Evolutionary conservation across 768 basidiomycete genomes (phyloP).

Genomic region (Serpula lacrymans): DNA sequence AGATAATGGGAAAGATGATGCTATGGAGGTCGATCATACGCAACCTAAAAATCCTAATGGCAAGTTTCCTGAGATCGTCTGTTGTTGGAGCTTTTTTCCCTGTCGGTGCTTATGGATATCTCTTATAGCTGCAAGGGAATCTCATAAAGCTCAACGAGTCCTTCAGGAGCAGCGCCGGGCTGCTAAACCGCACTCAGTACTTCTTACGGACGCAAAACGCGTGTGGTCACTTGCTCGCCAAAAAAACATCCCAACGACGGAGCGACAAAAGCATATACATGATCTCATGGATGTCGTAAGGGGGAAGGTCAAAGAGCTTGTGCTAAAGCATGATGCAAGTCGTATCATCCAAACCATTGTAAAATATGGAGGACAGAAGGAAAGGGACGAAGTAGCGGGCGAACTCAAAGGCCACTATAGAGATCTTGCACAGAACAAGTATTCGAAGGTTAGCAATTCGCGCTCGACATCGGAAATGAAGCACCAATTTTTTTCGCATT

Average conservation of each 20-base stretch:
- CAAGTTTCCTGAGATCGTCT: conserved; percentile 34
- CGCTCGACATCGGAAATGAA: too few species aligned
- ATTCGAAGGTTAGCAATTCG: conserved; percentile 67
- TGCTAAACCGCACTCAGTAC: conserved; percentile 70
- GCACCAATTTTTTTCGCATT: neutral
- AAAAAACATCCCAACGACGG: conserved; percentile 63
- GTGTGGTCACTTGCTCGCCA: conserved; percentile 76
- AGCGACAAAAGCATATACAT: conserved; percentile 71
- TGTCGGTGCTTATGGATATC: conserved; percentile 3
- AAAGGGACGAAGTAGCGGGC: conserved; percentile 75
- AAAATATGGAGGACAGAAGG: conserved; percentile 70
- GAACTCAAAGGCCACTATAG: conserved; percentile 82
- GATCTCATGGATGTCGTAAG: conserved; percentile 74
- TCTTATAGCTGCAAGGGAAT: conserved; percentile 55
- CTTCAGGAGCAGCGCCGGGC: conserved; percentile 69
- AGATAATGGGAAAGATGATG: conserved; percentile 3
- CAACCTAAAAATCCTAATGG: conserved; percentile 57
- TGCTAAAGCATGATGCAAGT: conserved; percentile 90
- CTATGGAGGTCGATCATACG: conserved; percentile 23
- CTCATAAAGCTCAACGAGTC: conserved; percentile 67
- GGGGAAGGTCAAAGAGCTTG: conserved; percentile 81
- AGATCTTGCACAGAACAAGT: conserved; percentile 80
- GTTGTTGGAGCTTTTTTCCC: conserved; percentile 1
- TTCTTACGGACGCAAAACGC: conserved; percentile 69
- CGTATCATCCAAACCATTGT: conserved; percentile 80